Evolutionary conservation across 116 monocot genomes (phyloP), one percentile per base, ranked within the genome.

Genomic region (Zostera marina): DNA sequence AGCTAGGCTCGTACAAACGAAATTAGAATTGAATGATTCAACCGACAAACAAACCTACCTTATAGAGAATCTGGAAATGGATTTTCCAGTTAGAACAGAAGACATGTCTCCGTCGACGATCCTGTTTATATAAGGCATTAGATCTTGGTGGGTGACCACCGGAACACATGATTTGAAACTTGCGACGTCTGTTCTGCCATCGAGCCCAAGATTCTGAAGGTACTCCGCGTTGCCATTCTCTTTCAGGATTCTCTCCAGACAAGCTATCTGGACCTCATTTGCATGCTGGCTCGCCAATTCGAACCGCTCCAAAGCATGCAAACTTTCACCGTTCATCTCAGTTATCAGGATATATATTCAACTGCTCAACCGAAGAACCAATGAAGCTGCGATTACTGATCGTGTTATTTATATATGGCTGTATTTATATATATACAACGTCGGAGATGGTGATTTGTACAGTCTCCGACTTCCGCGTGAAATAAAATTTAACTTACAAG

Each of bases 261-360:
- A 75, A 41, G 75, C 75, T 40, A 22, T 43, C 72, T 85, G 85
- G 6, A 80, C 75, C 9, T 38, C 3, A 11, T 61, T 64, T 20
- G 75, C 78, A 20, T 81, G 72, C 62, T 56, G 58, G 7, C 78
- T 81, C 46, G 67, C 32, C 21, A 32, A 52, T 19, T 85, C 81
- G 60, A 85, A 85, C 53, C 70, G 74, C 41, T 67, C 65, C 17
- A 85, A n/a, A n/a, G n/a, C n/a, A n/a, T n/a, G 70, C 48, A 75
- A 72, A 7, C 65, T 54, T n/a, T 43, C 26, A 24, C 22, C 12
- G 23, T 12, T 54, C 44, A 55, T 55, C 9, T 23, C n/a, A n/a
- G n/a, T n/a, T n/a, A n/a, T n/a, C n/a, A n/a, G n/a, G n/a, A n/a
- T n/a, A n/a, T n/a, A n/a, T n/a, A n/a, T n/a, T n/a, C n/a, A n/a